phyloP scores from a whole-genome alignment of 2,329 filamentous ascomycete species.

The Neoscytalidium dimidiatum region DNA sequence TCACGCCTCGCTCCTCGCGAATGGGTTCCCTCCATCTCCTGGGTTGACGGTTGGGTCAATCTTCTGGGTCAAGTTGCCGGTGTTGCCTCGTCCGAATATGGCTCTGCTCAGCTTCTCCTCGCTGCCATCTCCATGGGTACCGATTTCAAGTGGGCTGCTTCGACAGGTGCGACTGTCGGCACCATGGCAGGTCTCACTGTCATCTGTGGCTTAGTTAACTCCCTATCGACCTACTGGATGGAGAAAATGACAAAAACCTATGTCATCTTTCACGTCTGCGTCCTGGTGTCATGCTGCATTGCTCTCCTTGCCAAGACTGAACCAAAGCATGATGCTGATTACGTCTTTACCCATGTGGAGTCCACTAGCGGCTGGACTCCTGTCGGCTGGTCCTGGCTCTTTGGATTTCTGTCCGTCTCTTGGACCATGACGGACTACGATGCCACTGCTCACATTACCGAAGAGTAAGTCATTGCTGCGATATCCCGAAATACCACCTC shows the following conservation, averaged over 20 bases:
- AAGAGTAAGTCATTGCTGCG: conserved; percentile 31
- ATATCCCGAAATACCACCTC: conserved; percentile 42
- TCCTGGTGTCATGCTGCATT: conserved; percentile 55
- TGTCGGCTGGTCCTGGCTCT: conserved; percentile 58
- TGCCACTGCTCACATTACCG: conserved; percentile 39
- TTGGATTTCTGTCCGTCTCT: conserved; percentile 60
- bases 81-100: conserved; percentile 60
- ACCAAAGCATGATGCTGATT: conserved; percentile 54
- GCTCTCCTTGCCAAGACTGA: conserved; percentile 54
- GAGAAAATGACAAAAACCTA: conserved; percentile 61
- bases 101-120: conserved; percentile 57
- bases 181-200: conserved; percentile 59
- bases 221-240: conserved; percentile 59
- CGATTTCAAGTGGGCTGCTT: conserved; percentile 52
- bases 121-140: conserved; percentile 56
- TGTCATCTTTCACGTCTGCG: conserved; percentile 58
- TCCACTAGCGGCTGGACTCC: conserved; percentile 57
- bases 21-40: conserved; percentile 50
- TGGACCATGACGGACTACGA: conserved; percentile 64
- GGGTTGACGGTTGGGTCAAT: conserved; percentile 56
- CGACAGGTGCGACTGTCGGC: conserved; percentile 50
- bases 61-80: conserved; percentile 56
- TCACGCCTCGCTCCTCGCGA: conserved; percentile 53
- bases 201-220: conserved; percentile 56
- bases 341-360: conserved; percentile 58